These are phyloP conservation scores for Xylaria polymorpha DNA, from an alignment of 2,329 filamentous ascomycete species.

Conservation along the genomic window DNA sequence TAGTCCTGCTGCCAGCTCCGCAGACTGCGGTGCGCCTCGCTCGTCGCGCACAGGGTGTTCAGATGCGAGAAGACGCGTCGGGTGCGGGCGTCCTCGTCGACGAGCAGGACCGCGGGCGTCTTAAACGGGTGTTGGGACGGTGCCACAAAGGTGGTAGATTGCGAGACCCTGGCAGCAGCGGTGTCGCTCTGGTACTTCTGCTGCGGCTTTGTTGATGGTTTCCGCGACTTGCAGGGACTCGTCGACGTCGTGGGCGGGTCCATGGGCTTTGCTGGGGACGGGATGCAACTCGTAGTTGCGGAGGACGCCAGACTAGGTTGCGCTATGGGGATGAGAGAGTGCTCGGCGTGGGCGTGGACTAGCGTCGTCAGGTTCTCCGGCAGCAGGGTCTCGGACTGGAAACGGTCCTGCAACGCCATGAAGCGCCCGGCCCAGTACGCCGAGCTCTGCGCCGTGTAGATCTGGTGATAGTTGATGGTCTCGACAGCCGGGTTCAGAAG, in stretches of 20 bases:
- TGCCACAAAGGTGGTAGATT: not conserved
- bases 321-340: conserved; percentile 24
- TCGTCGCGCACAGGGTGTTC: conserved; percentile 59
- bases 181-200: not conserved
- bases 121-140: not conserved
- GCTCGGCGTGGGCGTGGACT: conserved; percentile 41
- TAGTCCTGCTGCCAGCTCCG: conserved; percentile 62
- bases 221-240: conserved; percentile 16
- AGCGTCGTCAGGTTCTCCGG: conserved; percentile 44
- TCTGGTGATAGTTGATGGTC: conserved; percentile 43
- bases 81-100: conserved; percentile 57
- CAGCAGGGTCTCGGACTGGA: conserved; percentile 57
- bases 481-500: conserved; percentile 4
- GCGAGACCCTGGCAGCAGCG: not conserved
- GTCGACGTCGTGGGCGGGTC: conserved; percentile 1
- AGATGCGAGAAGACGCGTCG: conserved; percentile 61
- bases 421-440: conserved; percentile 74
- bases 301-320: conserved; percentile 36
- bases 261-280: not conserved
- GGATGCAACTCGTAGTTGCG: conserved; percentile 37
- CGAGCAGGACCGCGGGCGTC: conserved; percentile 34
- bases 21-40: conserved; percentile 61
- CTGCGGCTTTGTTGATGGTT: not conserved
- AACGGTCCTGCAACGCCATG: conserved; percentile 65
- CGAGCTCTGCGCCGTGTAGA: conserved; percentile 59